Conservation (phyloP, 2,329 filamentous ascomycete species). For the Ophiocordyceps camponoti-saundersi region DNA sequence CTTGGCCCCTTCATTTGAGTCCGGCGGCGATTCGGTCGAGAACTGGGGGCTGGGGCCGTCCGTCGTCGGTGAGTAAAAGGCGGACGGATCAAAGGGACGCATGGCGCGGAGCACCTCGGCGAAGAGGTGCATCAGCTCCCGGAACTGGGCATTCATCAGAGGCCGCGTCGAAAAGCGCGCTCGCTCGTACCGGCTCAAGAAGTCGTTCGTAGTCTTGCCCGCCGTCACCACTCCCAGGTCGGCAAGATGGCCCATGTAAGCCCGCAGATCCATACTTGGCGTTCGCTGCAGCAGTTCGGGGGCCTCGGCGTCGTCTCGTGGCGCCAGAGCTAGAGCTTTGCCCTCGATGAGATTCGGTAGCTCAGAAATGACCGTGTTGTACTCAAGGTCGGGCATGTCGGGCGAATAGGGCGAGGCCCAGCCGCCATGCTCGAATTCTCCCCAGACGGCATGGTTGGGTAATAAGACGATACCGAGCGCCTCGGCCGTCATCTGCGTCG, state of each 20-base stretch:
- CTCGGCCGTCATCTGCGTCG: conserved; percentile 17
- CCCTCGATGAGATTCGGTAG: conserved; percentile 83
- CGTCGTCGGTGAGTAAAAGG: conserved; percentile 19
- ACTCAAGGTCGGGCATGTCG: conserved; percentile 69
- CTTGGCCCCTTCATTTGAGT: no score
- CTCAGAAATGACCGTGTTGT: conserved; percentile 64
- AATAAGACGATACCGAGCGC: conserved; percentile 30
- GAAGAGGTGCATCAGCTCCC: conserved; percentile 68
- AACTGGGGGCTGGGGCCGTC: neutral
- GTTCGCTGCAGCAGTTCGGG: conserved; percentile 57
- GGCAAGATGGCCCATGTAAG: conserved; percentile 60
- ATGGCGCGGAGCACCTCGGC: conserved; percentile 65
- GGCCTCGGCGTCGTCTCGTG: conserved; percentile 45
- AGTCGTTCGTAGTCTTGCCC: conserved; percentile 33
- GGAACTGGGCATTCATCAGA: conserved; percentile 55
- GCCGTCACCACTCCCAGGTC: conserved; percentile 43
- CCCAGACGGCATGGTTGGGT: conserved; percentile 48
- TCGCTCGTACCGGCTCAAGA: conserved; percentile 63
- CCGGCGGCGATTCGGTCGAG: neutral
- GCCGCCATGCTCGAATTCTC: conserved; percentile 66
- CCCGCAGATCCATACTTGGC: conserved; percentile 54
- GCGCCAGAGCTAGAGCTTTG: conserved; percentile 75
- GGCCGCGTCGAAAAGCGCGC: conserved; percentile 64
- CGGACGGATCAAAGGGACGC: conserved; percentile 39
- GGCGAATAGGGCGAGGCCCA: conserved; percentile 69